These are phyloP conservation scores for Cryptococcus sp. DNA, from an alignment of 1,284 basidiomycete genomes.

Conservation along the genomic window DNA sequence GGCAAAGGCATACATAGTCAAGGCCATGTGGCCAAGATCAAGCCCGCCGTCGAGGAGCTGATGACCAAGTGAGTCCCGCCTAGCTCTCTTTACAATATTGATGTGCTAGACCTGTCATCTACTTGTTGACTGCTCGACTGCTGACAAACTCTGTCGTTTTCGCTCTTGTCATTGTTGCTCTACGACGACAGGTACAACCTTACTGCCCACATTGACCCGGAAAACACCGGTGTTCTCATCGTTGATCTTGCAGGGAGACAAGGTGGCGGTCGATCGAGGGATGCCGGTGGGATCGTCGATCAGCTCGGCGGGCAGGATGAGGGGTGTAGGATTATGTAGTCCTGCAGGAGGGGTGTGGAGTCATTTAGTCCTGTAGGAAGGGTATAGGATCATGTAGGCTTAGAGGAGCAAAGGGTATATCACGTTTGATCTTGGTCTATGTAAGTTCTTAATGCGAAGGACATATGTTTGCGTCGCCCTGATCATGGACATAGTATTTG, in stretches of 20 bases:
- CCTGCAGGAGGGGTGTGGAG: neutral
- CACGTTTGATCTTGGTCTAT: neutral
- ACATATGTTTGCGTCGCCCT: too few species aligned
- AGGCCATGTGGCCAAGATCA: constrained; percentile 80
- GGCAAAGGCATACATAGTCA: constrained; percentile 88
- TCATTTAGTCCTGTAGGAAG: neutral
- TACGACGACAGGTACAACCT: constrained; percentile 63
- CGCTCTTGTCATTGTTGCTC: neutral
- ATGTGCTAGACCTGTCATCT: too few species aligned
- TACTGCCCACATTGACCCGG: constrained; percentile 73
- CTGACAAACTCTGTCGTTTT: neutral
- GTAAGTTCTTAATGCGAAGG: too few species aligned
- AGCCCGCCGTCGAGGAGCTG: constrained; percentile 86
- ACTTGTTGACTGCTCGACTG: too few species aligned
- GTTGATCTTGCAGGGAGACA: constrained; percentile 67
- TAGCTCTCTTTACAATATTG: neutral
- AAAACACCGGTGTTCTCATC: constrained; percentile 82
- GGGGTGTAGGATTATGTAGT: constrained; percentile 71
- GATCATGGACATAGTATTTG: too few species aligned
- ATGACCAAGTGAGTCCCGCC: constrained; percentile 65
- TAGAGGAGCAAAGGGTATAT: neutral
- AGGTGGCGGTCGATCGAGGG: constrained; percentile 53
- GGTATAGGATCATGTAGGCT: neutral
- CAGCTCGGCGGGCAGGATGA: constrained; percentile 62
- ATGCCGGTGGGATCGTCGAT: constrained; percentile 58